Percentiles rank a stretch among this genome's conserved stretches.
These are phyloP conservation scores for Paramecium sonneborni DNA, from an alignment of 73 alveolate species.

Conservation along the genomic window DNA sequence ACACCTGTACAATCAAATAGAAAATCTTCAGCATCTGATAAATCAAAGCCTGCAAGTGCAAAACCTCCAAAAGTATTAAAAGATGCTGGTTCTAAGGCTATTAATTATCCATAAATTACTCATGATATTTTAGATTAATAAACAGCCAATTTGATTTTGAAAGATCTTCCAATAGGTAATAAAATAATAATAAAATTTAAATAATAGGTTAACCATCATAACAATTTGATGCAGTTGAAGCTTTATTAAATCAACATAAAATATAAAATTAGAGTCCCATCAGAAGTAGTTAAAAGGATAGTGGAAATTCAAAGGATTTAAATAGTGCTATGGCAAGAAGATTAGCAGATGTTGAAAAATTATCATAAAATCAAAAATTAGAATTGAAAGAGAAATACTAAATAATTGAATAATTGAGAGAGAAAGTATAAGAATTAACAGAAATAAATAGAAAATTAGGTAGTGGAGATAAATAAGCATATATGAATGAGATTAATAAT, in stretches of 20 bases:
- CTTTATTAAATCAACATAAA: slow-evolving; percentile 39
- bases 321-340: slow-evolving; percentile 65
- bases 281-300: slow-evolving; percentile 40
- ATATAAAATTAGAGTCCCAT: slow-evolving; percentile 43
- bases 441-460: background rate
- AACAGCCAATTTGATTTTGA: background rate
- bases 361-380: slow-evolving; percentile 6
- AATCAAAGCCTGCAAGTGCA: background rate
- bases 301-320: slow-evolving; percentile 57
- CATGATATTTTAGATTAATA: slow-evolving; percentile 28
- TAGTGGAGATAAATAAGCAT: slow-evolving; percentile 1
- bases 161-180: background rate
- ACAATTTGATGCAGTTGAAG: slow-evolving; percentile 44
- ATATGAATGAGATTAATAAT: slow-evolving; percentile 42
- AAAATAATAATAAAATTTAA: background rate
- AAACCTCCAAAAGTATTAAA: slow-evolving; percentile 40
- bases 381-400: slow-evolving; percentile 39
- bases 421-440: slow-evolving; percentile 63
- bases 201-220: slow-evolving; percentile 17
- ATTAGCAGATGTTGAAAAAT: slow-evolving; percentile 71
- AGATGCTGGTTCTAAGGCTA: background rate
- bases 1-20: background rate
- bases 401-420: slow-evolving; percentile 60
- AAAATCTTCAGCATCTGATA: background rate
- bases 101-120: slow-evolving; percentile 2